Evolutionary conservation across 2,329 filamentous ascomycete species (phyloP).

Genomic region (Elsinoe batatas): DNA sequence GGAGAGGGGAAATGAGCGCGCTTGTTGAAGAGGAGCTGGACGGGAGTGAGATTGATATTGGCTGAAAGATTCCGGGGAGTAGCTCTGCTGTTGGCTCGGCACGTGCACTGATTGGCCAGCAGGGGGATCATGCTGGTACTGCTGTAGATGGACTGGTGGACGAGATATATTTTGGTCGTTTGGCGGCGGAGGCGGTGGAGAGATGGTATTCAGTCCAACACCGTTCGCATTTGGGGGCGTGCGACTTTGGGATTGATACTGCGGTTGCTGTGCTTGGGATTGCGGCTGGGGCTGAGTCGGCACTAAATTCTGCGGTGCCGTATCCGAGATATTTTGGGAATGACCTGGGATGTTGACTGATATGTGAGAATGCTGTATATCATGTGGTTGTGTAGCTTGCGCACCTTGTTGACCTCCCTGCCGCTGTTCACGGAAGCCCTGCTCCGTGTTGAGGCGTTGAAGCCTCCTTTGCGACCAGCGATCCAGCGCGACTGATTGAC

Average conservation of each 20-base stretch:
- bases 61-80: slow-evolving; percentile 10
- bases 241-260: slow-evolving; percentile 11
- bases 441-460: slow-evolving; percentile 31
- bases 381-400: not conserved
- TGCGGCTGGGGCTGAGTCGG: slow-evolving; percentile 13
- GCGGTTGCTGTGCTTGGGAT: slow-evolving; percentile 13
- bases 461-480: slow-evolving; percentile 29
- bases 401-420: slow-evolving; percentile 21
- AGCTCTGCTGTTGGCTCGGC: slow-evolving; percentile 10
- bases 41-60: slow-evolving; percentile 13
- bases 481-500: slow-evolving; percentile 23
- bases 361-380: not conserved
- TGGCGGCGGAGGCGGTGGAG: slow-evolving; percentile 8
- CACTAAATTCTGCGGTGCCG: slow-evolving; percentile 11
- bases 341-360: not conserved
- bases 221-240: slow-evolving; percentile 11
- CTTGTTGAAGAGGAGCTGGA: not conserved
- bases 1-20: slow-evolving; percentile 13
- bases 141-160: not conserved
- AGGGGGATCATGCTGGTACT: slow-evolving; percentile 11
- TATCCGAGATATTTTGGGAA: slow-evolving; percentile 8
- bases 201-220: slow-evolving; percentile 4
- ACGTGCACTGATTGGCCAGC: slow-evolving; percentile 13
- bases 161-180: slow-evolving; percentile 7
- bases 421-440: slow-evolving; percentile 30